phyloP scores from a whole-genome alignment of 2,329 filamentous ascomycete species.

The Alternaria solani region DNA sequence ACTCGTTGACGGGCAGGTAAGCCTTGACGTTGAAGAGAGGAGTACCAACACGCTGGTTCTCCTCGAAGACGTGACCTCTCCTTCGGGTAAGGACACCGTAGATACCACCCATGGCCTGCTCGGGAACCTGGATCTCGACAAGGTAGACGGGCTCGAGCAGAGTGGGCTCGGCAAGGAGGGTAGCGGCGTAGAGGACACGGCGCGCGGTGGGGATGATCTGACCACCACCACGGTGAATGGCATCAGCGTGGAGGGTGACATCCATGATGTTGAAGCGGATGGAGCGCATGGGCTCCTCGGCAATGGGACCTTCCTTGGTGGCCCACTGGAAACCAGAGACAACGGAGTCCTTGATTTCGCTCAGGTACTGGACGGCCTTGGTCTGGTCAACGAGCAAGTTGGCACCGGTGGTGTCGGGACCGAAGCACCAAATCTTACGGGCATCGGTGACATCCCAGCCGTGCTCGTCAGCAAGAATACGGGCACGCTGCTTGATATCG shows the following conservation, averaged over 20 bases:
- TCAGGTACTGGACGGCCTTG: conserved; percentile 99
- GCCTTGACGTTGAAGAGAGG: conserved; percentile 99
- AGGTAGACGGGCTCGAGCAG: conserved; percentile 98
- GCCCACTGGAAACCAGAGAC: conserved; percentile 99
- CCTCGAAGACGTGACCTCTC: conserved; percentile 98
- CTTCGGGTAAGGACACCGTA: conserved; percentile 98
- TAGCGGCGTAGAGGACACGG: conserved; percentile 94
- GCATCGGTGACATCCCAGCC: conserved; percentile 99
- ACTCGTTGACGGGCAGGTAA: conserved; percentile 95
- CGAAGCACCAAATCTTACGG: conserved; percentile 99
- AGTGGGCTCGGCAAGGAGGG: conserved; percentile 88
- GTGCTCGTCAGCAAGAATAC: conserved; percentile 93
- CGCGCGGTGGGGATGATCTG: conserved; percentile 98
- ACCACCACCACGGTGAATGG: conserved; percentile 99
- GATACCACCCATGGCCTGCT: conserved; percentile 99
- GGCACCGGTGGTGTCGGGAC: conserved; percentile 95
- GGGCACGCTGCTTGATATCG: conserved; percentile 98
- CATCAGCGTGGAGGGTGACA: conserved; percentile 99
- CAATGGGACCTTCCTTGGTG: conserved; percentile 94
- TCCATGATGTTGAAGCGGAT: conserved; percentile 99
- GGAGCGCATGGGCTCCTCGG: conserved; percentile 97
- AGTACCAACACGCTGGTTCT: conserved; percentile 98
- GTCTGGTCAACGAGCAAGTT: conserved; percentile 99
- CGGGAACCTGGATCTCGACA: conserved; percentile 98
- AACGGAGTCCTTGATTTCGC: conserved; percentile 99